Base-by-base conservation (phyloP, 257 asterid genomes). In the Leptodermis oblonga region DNA sequence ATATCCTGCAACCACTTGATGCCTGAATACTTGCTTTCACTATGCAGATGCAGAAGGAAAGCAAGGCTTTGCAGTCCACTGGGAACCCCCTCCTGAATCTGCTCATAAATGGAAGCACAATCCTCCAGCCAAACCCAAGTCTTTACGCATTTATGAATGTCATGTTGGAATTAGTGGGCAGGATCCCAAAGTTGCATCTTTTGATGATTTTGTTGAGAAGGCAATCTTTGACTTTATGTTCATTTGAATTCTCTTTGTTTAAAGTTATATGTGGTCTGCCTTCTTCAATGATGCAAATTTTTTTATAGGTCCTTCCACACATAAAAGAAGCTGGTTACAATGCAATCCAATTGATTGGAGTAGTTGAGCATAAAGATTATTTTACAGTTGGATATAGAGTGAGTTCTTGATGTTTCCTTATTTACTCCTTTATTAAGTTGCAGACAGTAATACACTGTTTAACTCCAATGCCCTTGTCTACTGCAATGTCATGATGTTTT, bases 31-130 rank as follows among this genome's bases (percentile, higher is more conserved):
- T 69, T 62, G 63, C 71, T 74, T 62, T 66, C 56, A 61, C 67
- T 71, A 22, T 73, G 65, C 88, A 88, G 96, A 84, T 78, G 89
- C 86, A 55, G 85, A 83, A 34, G 92, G 96, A 48, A 84, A 84
- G 72, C 95, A 88, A 80, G 87, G 95, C 74, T 86, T 69, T 82
- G 99, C 96, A 26, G 86, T 93, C 72, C 97, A 90, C 48, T 93
- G 99, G 99, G 99, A 93, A 79, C 97, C 96, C 58, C 84, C 96
- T 81, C 96, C 96, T 7, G 97, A 88, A 75, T 75, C 80, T 73
- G 81, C 85, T 71, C 86, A 93, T 80, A 86, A 68, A 65, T 93
- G 99, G 99, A 90, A 74, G 77, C 86, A 88, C 79, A 82, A 85
- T 64, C 87, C 73, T 73, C 97, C 96, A 33, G 74, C 81, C 71